These are phyloP conservation scores for Camillea tinctor DNA, from an alignment of 2,329 filamentous ascomycete genomes.

Conservation along the genomic window DNA sequence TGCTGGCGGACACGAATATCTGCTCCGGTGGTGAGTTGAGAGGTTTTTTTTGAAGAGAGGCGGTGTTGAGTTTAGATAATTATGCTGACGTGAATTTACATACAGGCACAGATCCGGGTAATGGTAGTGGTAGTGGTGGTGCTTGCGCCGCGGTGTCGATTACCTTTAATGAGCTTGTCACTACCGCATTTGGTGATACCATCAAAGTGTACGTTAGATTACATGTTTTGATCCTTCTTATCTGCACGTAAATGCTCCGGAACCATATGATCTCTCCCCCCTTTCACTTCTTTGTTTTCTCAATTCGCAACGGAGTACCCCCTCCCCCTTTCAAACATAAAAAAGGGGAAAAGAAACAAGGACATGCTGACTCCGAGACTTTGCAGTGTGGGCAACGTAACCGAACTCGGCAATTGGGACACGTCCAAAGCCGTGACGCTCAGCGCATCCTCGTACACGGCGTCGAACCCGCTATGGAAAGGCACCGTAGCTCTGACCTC, in stretches of 20 bases:
- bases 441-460: slow-evolving; percentile 48
- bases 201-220: slow-evolving; percentile 45
- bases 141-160: slow-evolving; percentile 35
- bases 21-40: slow-evolving; percentile 16
- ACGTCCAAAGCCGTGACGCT: slow-evolving; percentile 44
- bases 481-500: slow-evolving; percentile 42
- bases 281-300: not conserved
- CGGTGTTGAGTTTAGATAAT: too few relatives aligned
- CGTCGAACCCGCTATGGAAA: slow-evolving; percentile 50
- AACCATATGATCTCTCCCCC: not conserved
- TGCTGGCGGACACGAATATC: slow-evolving; percentile 11
- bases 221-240: not conserved
- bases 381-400: slow-evolving; percentile 16
- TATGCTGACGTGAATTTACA: not conserved
- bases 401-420: slow-evolving; percentile 51
- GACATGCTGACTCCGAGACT: not conserved
- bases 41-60: not conserved
- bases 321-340: not conserved
- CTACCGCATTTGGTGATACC: slow-evolving; percentile 44
- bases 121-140: too few relatives aligned
- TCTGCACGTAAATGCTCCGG: not conserved
- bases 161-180: slow-evolving; percentile 47
- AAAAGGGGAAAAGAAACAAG: not conserved
- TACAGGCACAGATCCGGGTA: not conserved
- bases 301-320: too few relatives aligned